Conservation (phyloP, 106 monocot species). For the Triglochin maritima region DNA sequence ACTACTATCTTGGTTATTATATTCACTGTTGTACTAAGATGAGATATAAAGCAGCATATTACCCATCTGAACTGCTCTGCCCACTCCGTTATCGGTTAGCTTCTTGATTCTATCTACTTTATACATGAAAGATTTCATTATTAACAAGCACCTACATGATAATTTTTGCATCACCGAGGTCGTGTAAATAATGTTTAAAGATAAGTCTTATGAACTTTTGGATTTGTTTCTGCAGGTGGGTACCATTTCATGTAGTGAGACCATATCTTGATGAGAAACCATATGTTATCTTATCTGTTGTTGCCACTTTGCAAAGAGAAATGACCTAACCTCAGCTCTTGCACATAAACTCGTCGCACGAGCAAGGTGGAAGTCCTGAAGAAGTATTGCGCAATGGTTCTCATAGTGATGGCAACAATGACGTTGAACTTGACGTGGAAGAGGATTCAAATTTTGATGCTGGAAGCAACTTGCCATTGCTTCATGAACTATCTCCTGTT, state of each 20-base stretch:
- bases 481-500: neutral
- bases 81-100: constrained; percentile 85
- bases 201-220: neutral
- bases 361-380: neutral
- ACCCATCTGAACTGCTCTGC: constrained; percentile 88
- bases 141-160: neutral
- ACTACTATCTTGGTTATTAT: constrained; percentile 95
- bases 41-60: constrained; percentile 96
- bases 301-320: neutral
- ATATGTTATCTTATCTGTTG: constrained; percentile 20
- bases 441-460: neutral
- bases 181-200: neutral
- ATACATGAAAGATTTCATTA: neutral
- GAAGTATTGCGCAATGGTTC: neutral
- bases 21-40: constrained; percentile 95
- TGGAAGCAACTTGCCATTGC: neutral
- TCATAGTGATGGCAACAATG: constrained; percentile 1
- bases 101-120: neutral
- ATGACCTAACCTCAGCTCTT: neutral
- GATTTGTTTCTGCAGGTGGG: constrained; percentile 14
- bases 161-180: neutral
- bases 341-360: neutral
- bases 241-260: constrained; percentile 12
- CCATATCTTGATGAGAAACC: constrained; percentile 16
- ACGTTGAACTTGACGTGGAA: constrained; percentile 1